Evolutionary conservation across 768 basidiomycete species (phyloP), one percentile per base, ranked within the genome.

Genomic region (Mycena rosella): DNA sequence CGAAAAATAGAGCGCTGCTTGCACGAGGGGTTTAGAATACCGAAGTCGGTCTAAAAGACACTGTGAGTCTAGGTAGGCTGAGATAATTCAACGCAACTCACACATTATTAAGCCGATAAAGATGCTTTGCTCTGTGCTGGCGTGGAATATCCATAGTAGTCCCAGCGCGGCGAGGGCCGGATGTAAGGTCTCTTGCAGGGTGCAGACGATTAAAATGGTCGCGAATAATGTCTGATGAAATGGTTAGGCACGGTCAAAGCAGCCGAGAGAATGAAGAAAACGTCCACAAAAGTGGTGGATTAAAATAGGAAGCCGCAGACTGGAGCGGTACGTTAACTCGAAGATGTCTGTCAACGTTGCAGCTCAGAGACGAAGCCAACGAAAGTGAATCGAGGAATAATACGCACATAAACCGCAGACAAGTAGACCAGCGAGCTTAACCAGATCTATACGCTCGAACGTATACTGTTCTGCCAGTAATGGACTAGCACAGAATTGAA

Each of bases 251-350:
- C 20, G 40, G 9, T 14, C 20, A 30, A 17, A 20, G 1, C 17
- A n/a, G 13, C 13, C 29, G 44, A 48, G 44, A 18, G 34, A n/a
- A 34, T 44, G 1, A 36, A 47, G 2, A 26, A 7, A 6, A 48
- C 57, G 45, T 11, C 47, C 57, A 15, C 57, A 59, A 34, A 59
- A 59, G 57, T 59, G 57, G 22, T 59, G 57, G 14, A 59, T 59
- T 48, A 59, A 24, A 59, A 59, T 59, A 2, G 57, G 57, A 17
- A 48, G 18, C 22, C 57, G n/a, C 20, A 59, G 30, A 47, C 57
- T 59, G 20, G 57, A 17, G 57, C 57, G 57, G n/a, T 59, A 47
- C n/a, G 22, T 59, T 30, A 59, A 17, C 20, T 59, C 57, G 29
- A 30, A 59, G 57, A 59, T 59, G 57, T 59, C 57, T 59, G 57